These are phyloP conservation scores for Claviceps capensis DNA, from an alignment of 2,329 filamentous ascomycete species.

Conservation along the genomic window DNA sequence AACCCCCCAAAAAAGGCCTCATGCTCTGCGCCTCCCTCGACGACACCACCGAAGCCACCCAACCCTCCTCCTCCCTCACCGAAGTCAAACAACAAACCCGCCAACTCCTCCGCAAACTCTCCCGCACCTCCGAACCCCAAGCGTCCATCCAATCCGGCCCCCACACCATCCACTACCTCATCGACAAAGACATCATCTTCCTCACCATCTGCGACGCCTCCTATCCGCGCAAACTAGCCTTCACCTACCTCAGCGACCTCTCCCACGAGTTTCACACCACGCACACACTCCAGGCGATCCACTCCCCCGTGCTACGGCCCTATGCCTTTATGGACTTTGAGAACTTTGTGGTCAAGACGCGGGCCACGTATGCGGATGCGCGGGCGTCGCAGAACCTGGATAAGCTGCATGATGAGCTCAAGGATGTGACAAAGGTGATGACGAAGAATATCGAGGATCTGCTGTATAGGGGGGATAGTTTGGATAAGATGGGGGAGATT, in stretches of 20 bases:
- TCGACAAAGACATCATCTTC: slow-evolving; percentile 74
- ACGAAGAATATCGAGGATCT: slow-evolving; percentile 99
- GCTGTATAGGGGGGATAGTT: slow-evolving; percentile 81
- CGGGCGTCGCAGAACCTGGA: slow-evolving; percentile 86
- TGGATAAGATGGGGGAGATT: slow-evolving; percentile 96
- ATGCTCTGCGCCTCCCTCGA: slow-evolving; percentile 93
- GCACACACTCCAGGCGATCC: slow-evolving; percentile 62
- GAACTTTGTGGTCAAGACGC: slow-evolving; percentile 86
- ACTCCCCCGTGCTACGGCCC: slow-evolving; percentile 62
- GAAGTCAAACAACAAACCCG: slow-evolving; percentile 88
- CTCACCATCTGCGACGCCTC: slow-evolving; percentile 85
- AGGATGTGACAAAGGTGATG: slow-evolving; percentile 98
- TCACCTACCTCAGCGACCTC: slow-evolving; percentile 93
- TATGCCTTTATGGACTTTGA: slow-evolving; percentile 98
- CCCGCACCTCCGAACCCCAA: slow-evolving; percentile 77
- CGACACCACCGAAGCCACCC: slow-evolving; percentile 41
- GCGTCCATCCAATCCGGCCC: slow-evolving; percentile 76
- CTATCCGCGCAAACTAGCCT: slow-evolving; percentile 95
- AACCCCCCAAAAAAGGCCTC: slow-evolving; percentile 46
- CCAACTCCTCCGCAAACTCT: slow-evolving; percentile 77
- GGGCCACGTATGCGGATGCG: slow-evolving; percentile 85
- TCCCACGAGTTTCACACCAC: slow-evolving; percentile 80
- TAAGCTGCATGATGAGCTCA: slow-evolving; percentile 90
- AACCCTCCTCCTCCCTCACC: slow-evolving; percentile 40
- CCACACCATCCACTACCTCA: slow-evolving; percentile 83